Evolutionary conservation across 768 basidiomycete genomes (phyloP).

Genomic region (Leccinum aurantiacum): DNA sequence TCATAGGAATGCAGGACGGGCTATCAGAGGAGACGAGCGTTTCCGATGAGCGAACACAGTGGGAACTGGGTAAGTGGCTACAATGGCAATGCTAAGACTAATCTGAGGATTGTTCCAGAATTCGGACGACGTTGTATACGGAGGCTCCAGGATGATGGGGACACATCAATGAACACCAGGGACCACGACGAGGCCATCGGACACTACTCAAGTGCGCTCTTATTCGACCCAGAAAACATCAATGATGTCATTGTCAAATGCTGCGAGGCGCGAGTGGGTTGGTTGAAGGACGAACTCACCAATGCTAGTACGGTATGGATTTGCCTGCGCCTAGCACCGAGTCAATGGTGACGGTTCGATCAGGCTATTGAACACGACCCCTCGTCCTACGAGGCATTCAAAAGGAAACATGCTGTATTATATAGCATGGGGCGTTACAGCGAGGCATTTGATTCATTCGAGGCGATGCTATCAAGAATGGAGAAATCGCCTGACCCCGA

Average conservation of each 20-base stretch:
- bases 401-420: conserved; percentile 2
- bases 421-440: neutral
- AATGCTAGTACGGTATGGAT: conserved; percentile 3
- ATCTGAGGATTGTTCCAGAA: neutral
- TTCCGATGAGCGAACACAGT: too few relatives aligned
- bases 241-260: neutral
- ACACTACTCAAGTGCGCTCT: neutral
- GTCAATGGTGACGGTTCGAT: too few relatives aligned
- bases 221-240: neutral
- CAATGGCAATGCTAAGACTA: too few relatives aligned
- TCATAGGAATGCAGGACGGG: too few relatives aligned
- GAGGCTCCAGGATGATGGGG: neutral
- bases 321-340: too few relatives aligned
- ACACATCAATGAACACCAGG: neutral
- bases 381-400: conserved; percentile 4
- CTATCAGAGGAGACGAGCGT: too few relatives aligned
- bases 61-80: too few relatives aligned
- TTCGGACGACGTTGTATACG: neutral
- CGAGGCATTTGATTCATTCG: neutral
- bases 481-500: neutral
- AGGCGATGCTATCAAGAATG: neutral
- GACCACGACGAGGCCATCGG: neutral
- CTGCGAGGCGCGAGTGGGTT: neutral
- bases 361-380: conserved; percentile 3
- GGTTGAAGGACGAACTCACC: neutral